Base-by-base conservation (phyloP, 306 rosid species). In the Prunus campanulata region DNA sequence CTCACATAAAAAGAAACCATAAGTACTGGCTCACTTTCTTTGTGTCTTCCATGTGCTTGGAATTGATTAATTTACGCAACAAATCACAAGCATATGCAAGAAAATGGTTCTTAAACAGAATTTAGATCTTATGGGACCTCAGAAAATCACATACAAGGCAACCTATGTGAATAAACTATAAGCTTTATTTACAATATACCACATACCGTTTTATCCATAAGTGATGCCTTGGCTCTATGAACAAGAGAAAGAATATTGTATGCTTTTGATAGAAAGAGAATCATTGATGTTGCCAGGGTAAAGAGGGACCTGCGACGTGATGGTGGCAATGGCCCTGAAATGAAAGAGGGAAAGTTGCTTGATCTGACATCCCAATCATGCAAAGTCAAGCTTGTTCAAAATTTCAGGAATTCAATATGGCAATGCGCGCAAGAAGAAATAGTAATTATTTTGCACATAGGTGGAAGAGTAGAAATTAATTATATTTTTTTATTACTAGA, bases 221-320 rank as follows among this genome's bases (percentile, higher is more conserved):
- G 86, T 78, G 84, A 77, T 85, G 82, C 71, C 87, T 84, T 86
- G 79, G 89, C 83, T 76, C 74, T 76, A 11, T 79, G 46, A 77
- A 83, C 88, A 62, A 96, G 90, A 75, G 91, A 75, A 55, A 59
- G 78, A 77, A 96, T 84, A 77, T 82, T 79, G 85, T 76, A 92
- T 70, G 96, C 90, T 82, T 86, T 89, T 61, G 93, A 86, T 42
- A 91, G 84, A 81, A 96, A 86, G 74, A 92, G 81, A 82, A 91
- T 91, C 99, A 92, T 92, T n/a, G 98, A 87, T 70, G 88, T 83
- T 80, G 99, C 98, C 79, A 92, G 80, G 79, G 89, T 82, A 85
- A 86, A 87, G 30, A 96, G 87, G 70, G 98, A 96, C 83, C 99
- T 86, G 48, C 93, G 85, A 6, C 93, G 91, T 15, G 98, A 96